Conservation (phyloP, 2,329 filamentous ascomycete species). For the Coleophoma crateriformis region DNA sequence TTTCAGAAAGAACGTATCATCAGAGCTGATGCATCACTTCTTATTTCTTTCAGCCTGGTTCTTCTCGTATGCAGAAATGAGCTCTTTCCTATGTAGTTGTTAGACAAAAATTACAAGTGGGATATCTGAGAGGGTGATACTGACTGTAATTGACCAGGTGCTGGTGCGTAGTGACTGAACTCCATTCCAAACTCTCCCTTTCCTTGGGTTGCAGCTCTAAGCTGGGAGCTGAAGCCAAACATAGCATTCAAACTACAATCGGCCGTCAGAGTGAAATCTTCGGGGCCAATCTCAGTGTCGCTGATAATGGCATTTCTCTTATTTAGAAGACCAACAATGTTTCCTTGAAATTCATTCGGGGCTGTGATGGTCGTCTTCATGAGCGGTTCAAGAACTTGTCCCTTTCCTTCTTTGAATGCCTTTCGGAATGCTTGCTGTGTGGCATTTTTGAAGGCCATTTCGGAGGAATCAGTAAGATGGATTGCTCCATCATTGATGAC, state of each 20-base stretch:
- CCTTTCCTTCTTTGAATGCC: slow-evolving; percentile 75
- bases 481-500: slow-evolving; percentile 93
- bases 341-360: slow-evolving; percentile 95
- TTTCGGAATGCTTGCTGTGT: slow-evolving; percentile 97
- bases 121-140: slow-evolving; percentile 28
- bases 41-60: slow-evolving; percentile 49
- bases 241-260: slow-evolving; percentile 94
- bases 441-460: slow-evolving; percentile 91
- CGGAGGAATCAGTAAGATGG: slow-evolving; percentile 95
- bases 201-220: slow-evolving; percentile 90
- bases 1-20: neutral
- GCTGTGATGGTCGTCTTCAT: slow-evolving; percentile 99
- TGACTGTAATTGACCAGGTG: slow-evolving; percentile 84
- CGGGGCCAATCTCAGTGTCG: slow-evolving; percentile 87
- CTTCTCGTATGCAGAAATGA: slow-evolving; percentile 64
- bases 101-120: neutral
- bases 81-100: slow-evolving; percentile 45
- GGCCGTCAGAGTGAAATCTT: slow-evolving; percentile 88
- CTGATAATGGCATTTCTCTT: slow-evolving; percentile 94
- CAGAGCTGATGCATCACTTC: slow-evolving; percentile 15
- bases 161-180: slow-evolving; percentile 90
- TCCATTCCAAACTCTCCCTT: slow-evolving; percentile 99
- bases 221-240: slow-evolving; percentile 92
- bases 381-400: slow-evolving; percentile 84
- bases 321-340: slow-evolving; percentile 90